phyloP scores from a whole-genome alignment of 441 rosid species.

The Croton laevigatus region DNA sequence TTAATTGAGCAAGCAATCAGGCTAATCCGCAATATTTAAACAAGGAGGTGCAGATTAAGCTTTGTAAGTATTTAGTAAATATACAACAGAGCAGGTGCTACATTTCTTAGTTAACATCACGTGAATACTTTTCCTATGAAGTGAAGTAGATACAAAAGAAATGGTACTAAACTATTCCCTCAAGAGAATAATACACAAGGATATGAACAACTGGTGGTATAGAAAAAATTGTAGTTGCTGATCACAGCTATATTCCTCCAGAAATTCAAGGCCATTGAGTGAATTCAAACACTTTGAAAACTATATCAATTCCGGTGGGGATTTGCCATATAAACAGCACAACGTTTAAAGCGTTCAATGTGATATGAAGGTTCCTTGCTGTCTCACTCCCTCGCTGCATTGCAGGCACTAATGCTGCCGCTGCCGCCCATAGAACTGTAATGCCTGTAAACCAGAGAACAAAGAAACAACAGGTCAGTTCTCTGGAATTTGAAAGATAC shows the following conservation, averaged over 20 bases:
- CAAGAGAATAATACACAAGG: not conserved
- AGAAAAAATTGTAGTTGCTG: not conserved
- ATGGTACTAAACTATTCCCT: not conserved
- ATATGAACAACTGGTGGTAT: not conserved
- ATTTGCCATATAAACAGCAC: slow-evolving; percentile 68
- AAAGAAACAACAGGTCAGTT: slow-evolving; percentile 14
- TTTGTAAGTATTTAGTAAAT: too few relatives aligned
- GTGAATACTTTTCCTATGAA: too few relatives aligned
- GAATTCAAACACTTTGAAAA: slow-evolving; percentile 72
- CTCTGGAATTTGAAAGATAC: not conserved
- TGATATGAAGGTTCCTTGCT: slow-evolving; percentile 79
- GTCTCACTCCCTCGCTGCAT: slow-evolving; percentile 87
- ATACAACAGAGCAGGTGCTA: too few relatives aligned
- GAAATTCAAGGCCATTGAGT: slow-evolving; percentile 75
- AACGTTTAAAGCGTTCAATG: slow-evolving; percentile 63
- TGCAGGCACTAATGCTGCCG: slow-evolving; percentile 86
- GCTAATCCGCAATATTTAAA: too few relatives aligned
- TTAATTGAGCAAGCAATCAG: too few relatives aligned
- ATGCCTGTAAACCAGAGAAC: slow-evolving; percentile 42
- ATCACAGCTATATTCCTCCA: not conserved
- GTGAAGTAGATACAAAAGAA: not conserved
- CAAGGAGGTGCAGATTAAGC: too few relatives aligned
- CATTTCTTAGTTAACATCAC: too few relatives aligned
- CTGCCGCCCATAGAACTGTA: slow-evolving; percentile 78
- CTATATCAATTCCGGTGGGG: slow-evolving; percentile 81